These are phyloP conservation scores for Claviceps maximensis DNA, from an alignment of 2,329 filamentous ascomycete genomes.

Conservation along the genomic window DNA sequence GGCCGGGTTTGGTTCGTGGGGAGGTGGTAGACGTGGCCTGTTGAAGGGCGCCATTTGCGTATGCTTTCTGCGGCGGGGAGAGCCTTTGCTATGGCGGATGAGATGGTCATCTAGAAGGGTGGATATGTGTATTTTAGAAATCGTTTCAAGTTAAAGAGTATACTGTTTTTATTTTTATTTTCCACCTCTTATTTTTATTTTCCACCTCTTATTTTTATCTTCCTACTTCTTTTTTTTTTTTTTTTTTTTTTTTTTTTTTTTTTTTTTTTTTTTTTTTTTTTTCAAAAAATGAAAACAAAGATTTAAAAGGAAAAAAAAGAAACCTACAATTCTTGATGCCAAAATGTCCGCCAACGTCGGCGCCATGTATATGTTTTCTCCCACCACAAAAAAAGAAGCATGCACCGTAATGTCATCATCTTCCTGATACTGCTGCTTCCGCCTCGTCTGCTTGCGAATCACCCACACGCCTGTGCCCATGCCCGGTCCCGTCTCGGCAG, in stretches of 20 bases:
- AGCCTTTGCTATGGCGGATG: constrained; percentile 39
- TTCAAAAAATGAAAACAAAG: background rate
- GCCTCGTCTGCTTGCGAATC: constrained; percentile 53
- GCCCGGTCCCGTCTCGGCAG: constrained; percentile 48
- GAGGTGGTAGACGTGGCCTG: constrained; percentile 37
- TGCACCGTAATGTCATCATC: constrained; percentile 48
- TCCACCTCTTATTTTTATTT: no score
- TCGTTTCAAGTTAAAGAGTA: no score
- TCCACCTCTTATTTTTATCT: no score
- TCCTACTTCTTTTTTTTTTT: no score
- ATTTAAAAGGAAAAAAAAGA: background rate
- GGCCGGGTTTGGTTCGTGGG: constrained; percentile 15
- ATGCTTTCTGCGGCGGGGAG: constrained; percentile 37
- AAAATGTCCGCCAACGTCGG: constrained; percentile 47
- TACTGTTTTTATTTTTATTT: no score
- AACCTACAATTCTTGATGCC: constrained; percentile 41
- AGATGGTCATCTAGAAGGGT: constrained; percentile 32
- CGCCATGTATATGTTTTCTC: constrained; percentile 55
- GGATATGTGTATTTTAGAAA: no score
- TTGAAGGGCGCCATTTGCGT: constrained; percentile 40
- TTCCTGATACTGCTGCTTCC: constrained; percentile 38
- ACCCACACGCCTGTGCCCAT: constrained; percentile 57
- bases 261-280: no score
- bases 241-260: no score
- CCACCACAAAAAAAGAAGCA: constrained; percentile 49